Conservation (phyloP, 148 eudicot genomes). For the Cornus suecica region DNA sequence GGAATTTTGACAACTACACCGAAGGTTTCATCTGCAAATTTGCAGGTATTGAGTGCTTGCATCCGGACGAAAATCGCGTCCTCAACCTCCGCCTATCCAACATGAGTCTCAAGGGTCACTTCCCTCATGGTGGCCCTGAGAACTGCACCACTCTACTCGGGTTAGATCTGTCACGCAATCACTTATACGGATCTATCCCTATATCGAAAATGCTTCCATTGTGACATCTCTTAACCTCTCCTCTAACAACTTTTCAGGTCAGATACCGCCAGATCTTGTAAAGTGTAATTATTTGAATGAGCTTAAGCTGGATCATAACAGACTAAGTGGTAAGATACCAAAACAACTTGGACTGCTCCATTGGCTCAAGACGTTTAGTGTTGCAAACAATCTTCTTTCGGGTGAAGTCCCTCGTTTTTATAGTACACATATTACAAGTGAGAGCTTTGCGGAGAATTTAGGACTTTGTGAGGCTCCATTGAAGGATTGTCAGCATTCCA, state of each 20-base stretch:
- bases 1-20: constrained; percentile 38
- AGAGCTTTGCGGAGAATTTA: constrained; percentile 30
- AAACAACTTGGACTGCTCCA: constrained; percentile 21
- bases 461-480: constrained; percentile 38
- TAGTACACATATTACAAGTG: not conserved
- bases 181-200: constrained; percentile 35
- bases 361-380: constrained; percentile 33
- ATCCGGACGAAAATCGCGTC: constrained; percentile 39
- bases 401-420: constrained; percentile 31
- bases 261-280: constrained; percentile 24
- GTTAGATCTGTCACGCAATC: constrained; percentile 33
- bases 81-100: constrained; percentile 33
- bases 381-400: constrained; percentile 35
- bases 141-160: constrained; percentile 38
- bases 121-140: constrained; percentile 35
- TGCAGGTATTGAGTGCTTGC: constrained; percentile 44
- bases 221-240: constrained; percentile 38
- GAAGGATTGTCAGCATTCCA: not conserved
- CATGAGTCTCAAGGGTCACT: constrained; percentile 41
- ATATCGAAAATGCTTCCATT: constrained; percentile 23
- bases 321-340: constrained; percentile 39
- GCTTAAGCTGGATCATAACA: constrained; percentile 31
- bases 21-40: constrained; percentile 46
- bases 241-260: constrained; percentile 28
- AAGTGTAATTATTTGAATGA: constrained; percentile 38